Percentiles rank a stretch among this genome's conserved stretches.
These are phyloP conservation scores for Mycosphaerella sp. DNA, from an alignment of 2,329 filamentous ascomycete species.

Conservation along the genomic window DNA sequence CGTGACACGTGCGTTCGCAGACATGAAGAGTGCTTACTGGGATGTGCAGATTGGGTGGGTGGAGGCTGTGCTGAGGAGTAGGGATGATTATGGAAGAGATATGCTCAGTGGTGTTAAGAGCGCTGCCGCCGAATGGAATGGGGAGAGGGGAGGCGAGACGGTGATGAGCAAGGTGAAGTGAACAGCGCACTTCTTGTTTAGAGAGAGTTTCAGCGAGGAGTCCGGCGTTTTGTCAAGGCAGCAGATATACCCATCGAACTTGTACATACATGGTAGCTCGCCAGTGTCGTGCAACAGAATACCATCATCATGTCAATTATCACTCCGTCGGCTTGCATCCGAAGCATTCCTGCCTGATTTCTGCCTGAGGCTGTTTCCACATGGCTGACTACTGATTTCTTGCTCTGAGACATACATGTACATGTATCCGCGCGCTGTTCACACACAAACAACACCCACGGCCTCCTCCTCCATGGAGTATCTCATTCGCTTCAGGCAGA, in stretches of 20 bases:
- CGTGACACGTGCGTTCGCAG: constrained; percentile 71
- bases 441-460: no score
- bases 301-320: neutral
- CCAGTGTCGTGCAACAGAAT: constrained; percentile 40
- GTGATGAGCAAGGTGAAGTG: constrained; percentile 77
- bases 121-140: constrained; percentile 76
- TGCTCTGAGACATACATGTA: neutral
- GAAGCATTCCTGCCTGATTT: neutral
- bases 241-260: constrained; percentile 24
- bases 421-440: neutral
- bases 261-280: neutral
- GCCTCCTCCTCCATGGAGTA: constrained; percentile 60
- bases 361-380: neutral
- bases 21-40: constrained; percentile 83
- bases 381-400: neutral
- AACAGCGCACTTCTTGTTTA: neutral
- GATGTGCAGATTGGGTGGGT: constrained; percentile 95
- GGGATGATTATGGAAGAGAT: constrained; percentile 89
- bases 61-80: constrained; percentile 74
- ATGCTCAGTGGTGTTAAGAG: constrained; percentile 87
- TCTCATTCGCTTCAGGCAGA: constrained; percentile 81
- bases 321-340: no score
- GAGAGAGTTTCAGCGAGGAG: constrained; percentile 4
- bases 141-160: constrained; percentile 76
- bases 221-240: constrained; percentile 28